A percentile compares a stretch with the other conserved stretches of the same genome.
phyloP scores from a whole-genome alignment of 345 rosid genomes.

The Lenwebbia sp. region DNA sequence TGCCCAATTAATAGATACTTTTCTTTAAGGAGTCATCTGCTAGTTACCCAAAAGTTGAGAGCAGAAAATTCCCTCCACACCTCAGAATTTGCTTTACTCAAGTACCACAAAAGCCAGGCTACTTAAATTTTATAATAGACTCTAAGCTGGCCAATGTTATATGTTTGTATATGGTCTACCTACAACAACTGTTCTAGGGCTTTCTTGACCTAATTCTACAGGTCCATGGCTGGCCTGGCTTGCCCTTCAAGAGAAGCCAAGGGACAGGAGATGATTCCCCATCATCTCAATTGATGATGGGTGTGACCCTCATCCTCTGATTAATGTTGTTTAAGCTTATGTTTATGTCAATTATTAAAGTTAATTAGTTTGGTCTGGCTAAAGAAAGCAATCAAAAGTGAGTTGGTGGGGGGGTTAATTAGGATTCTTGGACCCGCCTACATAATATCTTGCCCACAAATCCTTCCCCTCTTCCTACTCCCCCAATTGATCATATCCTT shows the following conservation, averaged over 20 bases:
- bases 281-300: background rate
- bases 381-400: background rate
- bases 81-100: background rate
- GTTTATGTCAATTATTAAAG: background rate
- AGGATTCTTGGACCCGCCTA: background rate
- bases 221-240: background rate
- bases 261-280: background rate
- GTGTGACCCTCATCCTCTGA: background rate
- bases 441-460: background rate
- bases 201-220: background rate
- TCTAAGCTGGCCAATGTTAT: background rate
- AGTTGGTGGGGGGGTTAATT: background rate
- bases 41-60: background rate
- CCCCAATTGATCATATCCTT: background rate
- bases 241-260: background rate
- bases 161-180: background rate
- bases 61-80: background rate
- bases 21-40: background rate
- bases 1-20: background rate
- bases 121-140: too few relatives aligned
- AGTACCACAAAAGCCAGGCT: background rate
- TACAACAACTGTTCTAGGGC: background rate
- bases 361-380: background rate
- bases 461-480: background rate
- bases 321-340: background rate